These are phyloP conservation scores for Physaria fendleri DNA, from an alignment of 345 rosid species.

Conservation along the genomic window DNA sequence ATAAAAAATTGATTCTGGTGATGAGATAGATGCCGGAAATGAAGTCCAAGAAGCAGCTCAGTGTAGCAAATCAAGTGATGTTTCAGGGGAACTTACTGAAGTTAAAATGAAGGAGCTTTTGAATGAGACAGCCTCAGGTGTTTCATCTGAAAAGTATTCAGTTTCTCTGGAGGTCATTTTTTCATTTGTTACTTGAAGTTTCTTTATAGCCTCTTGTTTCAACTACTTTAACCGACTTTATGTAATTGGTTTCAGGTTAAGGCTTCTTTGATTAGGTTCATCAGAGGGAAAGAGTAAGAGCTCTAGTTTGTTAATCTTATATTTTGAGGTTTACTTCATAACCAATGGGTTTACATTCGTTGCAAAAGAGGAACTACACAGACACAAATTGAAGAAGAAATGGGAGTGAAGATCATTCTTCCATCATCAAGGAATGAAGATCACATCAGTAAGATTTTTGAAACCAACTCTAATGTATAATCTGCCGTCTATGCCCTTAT, in stretches of 20 bases:
- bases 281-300: constrained; percentile 71
- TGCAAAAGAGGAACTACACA: constrained; percentile 54
- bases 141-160: constrained; percentile 43
- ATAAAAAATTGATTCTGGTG: not conserved
- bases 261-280: constrained; percentile 65
- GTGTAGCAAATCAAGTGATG: constrained; percentile 31
- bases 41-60: constrained; percentile 29
- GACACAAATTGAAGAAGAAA: constrained; percentile 65
- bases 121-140: not conserved
- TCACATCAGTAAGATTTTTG: constrained; percentile 50
- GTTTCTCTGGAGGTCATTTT: constrained; percentile 50
- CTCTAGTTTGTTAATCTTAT: constrained; percentile 13
- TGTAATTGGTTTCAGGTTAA: constrained; percentile 49
- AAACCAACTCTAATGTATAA: not conserved
- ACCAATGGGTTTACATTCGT: constrained; percentile 17
- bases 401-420: constrained; percentile 62
- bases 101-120: constrained; percentile 16
- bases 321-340: not conserved
- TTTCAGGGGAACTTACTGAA: constrained; percentile 17
- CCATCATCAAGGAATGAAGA: constrained; percentile 65
- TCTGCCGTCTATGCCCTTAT: not conserved
- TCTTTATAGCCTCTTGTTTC: not conserved
- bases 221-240: not conserved
- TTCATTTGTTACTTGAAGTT: not conserved
- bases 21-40: constrained; percentile 37